Conservation (phyloP, 164 flowering plant genomes). For the Magnolia sinica region DNA sequence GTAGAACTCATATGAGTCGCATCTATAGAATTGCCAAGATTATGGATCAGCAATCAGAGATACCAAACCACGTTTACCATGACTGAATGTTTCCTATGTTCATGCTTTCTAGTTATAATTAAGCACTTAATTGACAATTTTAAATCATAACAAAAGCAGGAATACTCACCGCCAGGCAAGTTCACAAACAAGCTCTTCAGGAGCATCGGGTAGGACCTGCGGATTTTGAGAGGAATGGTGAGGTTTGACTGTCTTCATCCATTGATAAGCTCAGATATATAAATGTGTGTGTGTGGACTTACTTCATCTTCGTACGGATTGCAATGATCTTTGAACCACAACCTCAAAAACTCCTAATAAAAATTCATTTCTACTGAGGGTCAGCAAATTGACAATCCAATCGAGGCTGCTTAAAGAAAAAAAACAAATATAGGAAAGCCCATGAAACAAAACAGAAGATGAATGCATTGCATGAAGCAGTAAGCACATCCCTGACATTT, state of each 20-base stretch:
- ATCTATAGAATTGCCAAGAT: no score
- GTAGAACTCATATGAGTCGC: no score
- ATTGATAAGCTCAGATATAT: not conserved
- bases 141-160: not conserved
- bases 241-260: not conserved
- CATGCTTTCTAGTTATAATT: not conserved
- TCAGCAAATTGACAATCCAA: constrained; percentile 1
- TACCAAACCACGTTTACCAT: no score
- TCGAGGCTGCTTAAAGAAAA: not conserved
- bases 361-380: not conserved
- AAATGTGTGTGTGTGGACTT: not conserved
- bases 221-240: constrained; percentile 14
- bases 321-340: constrained; percentile 90
- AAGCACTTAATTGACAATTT: not conserved
- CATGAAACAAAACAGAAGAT: not conserved
- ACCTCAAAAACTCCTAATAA: constrained; percentile 81
- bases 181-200: constrained; percentile 78
- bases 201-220: constrained; percentile 91
- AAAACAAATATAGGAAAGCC: not conserved
- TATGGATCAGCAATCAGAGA: no score
- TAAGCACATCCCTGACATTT: not conserved
- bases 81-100: no score
- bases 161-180: constrained; percentile 79
- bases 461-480: not conserved
- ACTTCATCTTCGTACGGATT: constrained; percentile 92